Evolutionary conservation across 2,329 filamentous ascomycete genomes (phyloP), one percentile per base, ranked within the genome.

Genomic region (Xylogone sp.): DNA sequence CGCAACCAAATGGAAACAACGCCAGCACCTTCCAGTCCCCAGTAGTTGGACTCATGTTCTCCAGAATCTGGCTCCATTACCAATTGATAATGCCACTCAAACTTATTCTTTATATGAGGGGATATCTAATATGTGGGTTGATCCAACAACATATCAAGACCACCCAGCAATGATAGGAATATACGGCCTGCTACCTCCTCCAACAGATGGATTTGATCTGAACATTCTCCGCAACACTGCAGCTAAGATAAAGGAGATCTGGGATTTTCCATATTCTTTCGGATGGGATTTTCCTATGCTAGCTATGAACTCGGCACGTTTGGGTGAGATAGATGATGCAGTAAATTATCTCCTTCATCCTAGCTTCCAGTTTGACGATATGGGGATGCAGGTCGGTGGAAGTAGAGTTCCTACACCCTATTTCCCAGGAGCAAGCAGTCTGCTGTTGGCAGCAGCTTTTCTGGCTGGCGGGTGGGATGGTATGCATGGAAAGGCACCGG

Each of bases 381-480:
- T 78, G 1, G 79, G 79, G 1, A 80, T 81, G 62, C 74, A 77
- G 0, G 64, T 77, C 3, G 79, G 79, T 5, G 77, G 77, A 1
- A 67, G 69, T 3, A 69, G 75, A 42, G 79, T 81, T 8, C 71
- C 78, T 1, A 82, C 79, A 22, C 80, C 79, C 9, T 83, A 83
- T 62, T 80, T 83, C 52, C 79, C 79, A 0, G 74, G 73, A 19
- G 70, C 72, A 31, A 71, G 75, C 2, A 71, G 71, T 1, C 65
- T 83, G 52, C 56, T 83, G 58, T 60, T 79, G 27, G 77, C 76
- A 0, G 67, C 78, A 52, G 79, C 75, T 2, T 80, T 82, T 77
- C 75, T 82, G 74, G 75, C 76, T 10, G 77, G 76, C 1, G 79
- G 76, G 0, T 82, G 79, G 79, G 77, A 81, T 58, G 75, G 71